phyloP scores from a whole-genome alignment of 305 asterid species.

The Euphrasia arctica region DNA sequence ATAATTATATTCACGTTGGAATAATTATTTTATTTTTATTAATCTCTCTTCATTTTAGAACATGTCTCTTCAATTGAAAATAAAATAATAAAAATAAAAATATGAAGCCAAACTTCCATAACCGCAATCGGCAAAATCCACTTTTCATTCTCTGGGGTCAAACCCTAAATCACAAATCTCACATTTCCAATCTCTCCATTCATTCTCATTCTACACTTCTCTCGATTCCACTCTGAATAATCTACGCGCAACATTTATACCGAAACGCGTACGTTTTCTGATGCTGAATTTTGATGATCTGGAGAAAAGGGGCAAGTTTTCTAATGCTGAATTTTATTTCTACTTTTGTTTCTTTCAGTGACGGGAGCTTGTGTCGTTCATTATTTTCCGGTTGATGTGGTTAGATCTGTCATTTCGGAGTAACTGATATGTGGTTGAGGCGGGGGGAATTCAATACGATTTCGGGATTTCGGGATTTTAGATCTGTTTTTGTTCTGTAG shows the following conservation, averaged over 20 bases:
- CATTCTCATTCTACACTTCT: conserved; percentile 25
- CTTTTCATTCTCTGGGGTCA: neutral
- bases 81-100: neutral
- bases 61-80: too few relatives aligned
- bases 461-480: conserved; percentile 21
- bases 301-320: conserved; percentile 22
- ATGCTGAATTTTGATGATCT: conserved; percentile 32
- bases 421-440: conserved; percentile 19
- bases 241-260: conserved; percentile 13
- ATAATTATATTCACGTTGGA: too few relatives aligned
- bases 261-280: conserved; percentile 33
- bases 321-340: conserved; percentile 14
- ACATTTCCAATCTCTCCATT: conserved; percentile 26
- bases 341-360: neutral
- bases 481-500: conserved; percentile 36
- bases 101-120: neutral
- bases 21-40: too few relatives aligned
- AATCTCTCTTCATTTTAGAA: too few relatives aligned
- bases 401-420: conserved; percentile 33
- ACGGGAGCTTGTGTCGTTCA: conserved; percentile 17
- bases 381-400: conserved; percentile 23
- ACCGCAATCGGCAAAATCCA: neutral
- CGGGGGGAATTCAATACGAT: conserved; percentile 29
- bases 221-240: conserved; percentile 18
- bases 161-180: conserved; percentile 24